These are phyloP conservation scores for Kalmusia sp. DNA, from an alignment of 2,329 filamentous ascomycete species.

Conservation along the genomic window DNA sequence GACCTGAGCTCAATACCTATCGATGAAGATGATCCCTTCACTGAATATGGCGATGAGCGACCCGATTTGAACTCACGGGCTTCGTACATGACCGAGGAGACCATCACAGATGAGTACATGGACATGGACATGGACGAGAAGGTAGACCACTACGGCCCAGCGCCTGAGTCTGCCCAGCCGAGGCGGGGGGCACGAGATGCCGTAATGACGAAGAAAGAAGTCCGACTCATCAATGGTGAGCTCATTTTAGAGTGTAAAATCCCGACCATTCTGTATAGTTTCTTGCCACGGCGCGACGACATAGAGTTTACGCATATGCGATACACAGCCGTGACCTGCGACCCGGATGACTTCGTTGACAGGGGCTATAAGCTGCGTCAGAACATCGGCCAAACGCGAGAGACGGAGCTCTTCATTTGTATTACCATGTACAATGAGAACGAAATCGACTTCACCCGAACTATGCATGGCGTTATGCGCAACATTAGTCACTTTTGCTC, in stretches of 20 bases:
- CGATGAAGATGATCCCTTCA: constrained; percentile 73
- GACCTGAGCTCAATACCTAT: constrained; percentile 78
- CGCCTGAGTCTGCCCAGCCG: constrained; percentile 84
- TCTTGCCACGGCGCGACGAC: constrained; percentile 89
- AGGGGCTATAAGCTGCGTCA: constrained; percentile 93
- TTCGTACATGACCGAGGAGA: constrained; percentile 68
- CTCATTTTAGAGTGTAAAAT: constrained; percentile 99
- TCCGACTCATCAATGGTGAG: constrained; percentile 95
- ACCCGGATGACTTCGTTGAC: constrained; percentile 90
- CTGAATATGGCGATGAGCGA: constrained; percentile 64
- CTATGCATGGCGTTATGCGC: constrained; percentile 98
- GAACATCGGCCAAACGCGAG: constrained; percentile 81
- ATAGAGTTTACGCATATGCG: constrained; percentile 98
- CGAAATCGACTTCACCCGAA: constrained; percentile 93
- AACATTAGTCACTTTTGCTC: constrained; percentile 98
- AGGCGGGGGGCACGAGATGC: constrained; percentile 85
- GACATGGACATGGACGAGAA: constrained; percentile 62
- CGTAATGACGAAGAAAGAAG: constrained; percentile 91
- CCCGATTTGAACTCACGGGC: constrained; percentile 68
- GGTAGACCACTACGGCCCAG: constrained; percentile 83
- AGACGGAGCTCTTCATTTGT: constrained; percentile 96
- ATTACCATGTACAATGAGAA: constrained; percentile 99
- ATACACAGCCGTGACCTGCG: constrained; percentile 97
- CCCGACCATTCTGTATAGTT: constrained; percentile 96
- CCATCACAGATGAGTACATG: constrained; percentile 59